Percentiles rank a stretch among this genome's conserved stretches.
These are phyloP conservation scores for Fusarium sarcochroum DNA, from an alignment of 2,329 filamentous ascomycete genomes.

Conservation along the genomic window DNA sequence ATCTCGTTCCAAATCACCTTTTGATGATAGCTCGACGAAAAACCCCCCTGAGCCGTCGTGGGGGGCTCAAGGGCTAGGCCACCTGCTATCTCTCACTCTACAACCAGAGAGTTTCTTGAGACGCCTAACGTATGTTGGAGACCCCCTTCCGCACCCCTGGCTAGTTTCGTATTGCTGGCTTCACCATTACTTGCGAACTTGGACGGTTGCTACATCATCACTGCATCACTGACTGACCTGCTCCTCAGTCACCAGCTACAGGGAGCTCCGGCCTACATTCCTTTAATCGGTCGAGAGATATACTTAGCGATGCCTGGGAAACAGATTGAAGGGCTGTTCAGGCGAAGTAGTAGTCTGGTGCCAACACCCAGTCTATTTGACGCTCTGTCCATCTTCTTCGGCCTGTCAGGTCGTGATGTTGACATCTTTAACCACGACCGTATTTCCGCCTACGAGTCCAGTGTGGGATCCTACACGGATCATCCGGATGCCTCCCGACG, in stretches of 20 bases:
- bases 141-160: not conserved
- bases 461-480: not conserved
- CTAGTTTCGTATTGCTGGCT: not conserved
- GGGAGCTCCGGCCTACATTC: not conserved
- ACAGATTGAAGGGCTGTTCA: constrained; percentile 6
- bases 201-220: no score
- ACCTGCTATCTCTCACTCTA: not conserved
- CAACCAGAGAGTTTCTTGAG: constrained; percentile 3
- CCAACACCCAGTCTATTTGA: constrained; percentile 6
- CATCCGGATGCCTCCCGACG: not conserved
- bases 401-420: not conserved
- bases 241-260: not conserved
- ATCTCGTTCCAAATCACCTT: not conserved
- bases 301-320: constrained; percentile 7
- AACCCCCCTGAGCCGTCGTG: not conserved
- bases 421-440: not conserved
- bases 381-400: not conserved
- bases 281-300: not conserved
- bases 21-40: not conserved
- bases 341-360: not conserved
- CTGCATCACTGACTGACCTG: not conserved
- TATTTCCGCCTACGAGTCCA: not conserved
- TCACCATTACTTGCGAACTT: not conserved
- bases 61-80: not conserved
- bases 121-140: not conserved